Percentiles rank a stretch among this genome's conserved stretches.
phyloP scores from a whole-genome alignment of 2,329 filamentous ascomycete genomes.

The Colletotrichum tropicale region DNA sequence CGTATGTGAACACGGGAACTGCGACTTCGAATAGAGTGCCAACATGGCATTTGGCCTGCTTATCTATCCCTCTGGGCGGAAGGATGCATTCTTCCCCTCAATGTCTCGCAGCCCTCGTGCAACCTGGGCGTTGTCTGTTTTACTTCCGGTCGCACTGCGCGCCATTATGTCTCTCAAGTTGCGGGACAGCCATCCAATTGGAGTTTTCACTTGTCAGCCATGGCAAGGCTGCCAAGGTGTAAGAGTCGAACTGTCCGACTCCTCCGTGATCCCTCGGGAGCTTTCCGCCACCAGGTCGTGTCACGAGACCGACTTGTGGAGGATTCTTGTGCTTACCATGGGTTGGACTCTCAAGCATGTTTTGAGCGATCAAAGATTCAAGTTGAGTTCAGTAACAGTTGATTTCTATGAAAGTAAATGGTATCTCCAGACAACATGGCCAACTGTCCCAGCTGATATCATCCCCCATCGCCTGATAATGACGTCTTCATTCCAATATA shows the following conservation, averaged over 20 bases:
- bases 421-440: not conserved
- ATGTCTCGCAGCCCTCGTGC: not conserved
- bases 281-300: not conserved
- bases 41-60: not conserved
- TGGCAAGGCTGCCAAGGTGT: not conserved
- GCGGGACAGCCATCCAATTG: not conserved
- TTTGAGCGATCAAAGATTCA: not conserved
- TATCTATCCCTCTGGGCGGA: not conserved
- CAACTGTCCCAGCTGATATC: not conserved
- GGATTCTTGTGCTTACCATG: not conserved
- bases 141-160: not conserved
- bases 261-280: not conserved
- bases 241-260: not conserved
- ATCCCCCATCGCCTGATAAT: not conserved
- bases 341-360: not conserved
- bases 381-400: rapidly evolving
- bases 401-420: not conserved
- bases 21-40: not conserved
- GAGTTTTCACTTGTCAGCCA: not conserved
- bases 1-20: not conserved
- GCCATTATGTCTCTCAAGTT: not conserved
- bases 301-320: not conserved
- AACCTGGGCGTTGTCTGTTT: not conserved
- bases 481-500: not conserved
- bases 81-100: not conserved